Percentiles rank a stretch among this genome's conserved stretches.
These are phyloP conservation scores for Ochetophila trinervis DNA, from an alignment of 306 rosid genomes.

Conservation along the genomic window DNA sequence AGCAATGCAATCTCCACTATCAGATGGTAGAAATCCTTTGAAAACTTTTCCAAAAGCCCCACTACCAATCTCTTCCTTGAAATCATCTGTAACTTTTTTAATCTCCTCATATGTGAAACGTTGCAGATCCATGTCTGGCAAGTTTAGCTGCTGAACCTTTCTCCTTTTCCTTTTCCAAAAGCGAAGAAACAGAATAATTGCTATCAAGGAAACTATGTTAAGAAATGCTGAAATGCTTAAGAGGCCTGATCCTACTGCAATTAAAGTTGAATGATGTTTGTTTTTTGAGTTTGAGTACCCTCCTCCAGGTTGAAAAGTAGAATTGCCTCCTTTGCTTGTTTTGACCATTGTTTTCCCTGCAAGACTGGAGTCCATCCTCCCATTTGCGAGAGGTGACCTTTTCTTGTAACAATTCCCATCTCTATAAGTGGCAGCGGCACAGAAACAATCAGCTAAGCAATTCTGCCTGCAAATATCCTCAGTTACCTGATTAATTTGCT, in stretches of 20 bases:
- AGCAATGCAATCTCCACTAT: conserved; percentile 31
- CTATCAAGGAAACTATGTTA: conserved; percentile 20
- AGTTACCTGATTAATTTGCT: background rate
- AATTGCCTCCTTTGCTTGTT: conserved; percentile 36
- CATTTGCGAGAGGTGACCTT: conserved; percentile 48
- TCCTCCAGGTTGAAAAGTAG: background rate
- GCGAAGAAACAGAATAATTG: conserved; percentile 15
- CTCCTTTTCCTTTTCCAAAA: conserved; percentile 21
- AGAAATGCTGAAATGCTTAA: conserved; percentile 40
- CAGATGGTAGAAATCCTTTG: conserved; percentile 20
- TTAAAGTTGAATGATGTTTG: conserved; percentile 19
- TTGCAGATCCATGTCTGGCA: conserved; percentile 15
- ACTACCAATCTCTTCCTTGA: conserved; percentile 30
- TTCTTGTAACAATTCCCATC: conserved; percentile 42
- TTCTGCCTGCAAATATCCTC: conserved; percentile 35
- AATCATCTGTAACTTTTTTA: conserved; percentile 17
- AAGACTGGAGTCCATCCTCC: conserved; percentile 12
- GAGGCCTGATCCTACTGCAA: conserved; percentile 34
- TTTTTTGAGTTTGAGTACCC: background rate
- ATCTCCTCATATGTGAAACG: conserved; percentile 23
- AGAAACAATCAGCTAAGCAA: conserved; percentile 46
- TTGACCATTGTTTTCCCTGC: conserved; percentile 26
- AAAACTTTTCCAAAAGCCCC: conserved; percentile 36
- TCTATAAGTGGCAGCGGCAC: conserved; percentile 37
- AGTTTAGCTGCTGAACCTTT: conserved; percentile 4